Evolutionary conservation across 1,284 basidiomycete genomes (phyloP), one percentile per base, ranked within the genome.

Genomic region (Cutaneotrichosporon cavernicola): DNA sequence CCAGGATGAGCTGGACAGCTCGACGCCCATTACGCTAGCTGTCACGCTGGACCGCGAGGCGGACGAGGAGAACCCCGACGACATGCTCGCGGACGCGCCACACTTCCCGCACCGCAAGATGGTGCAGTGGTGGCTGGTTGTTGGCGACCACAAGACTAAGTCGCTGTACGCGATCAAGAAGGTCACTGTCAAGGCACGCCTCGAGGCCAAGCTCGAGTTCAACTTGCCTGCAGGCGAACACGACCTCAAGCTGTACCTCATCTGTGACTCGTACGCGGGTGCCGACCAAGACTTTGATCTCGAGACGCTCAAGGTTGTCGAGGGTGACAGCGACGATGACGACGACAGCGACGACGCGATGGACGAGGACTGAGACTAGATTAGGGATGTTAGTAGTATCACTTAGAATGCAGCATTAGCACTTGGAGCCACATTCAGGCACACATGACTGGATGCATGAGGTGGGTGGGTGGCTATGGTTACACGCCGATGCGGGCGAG

Each of bases 41-140:
- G 90, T 98, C 52, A 82, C 85, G 0, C 87, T 99, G 9, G 86
- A 89, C 50, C 87, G 90, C 47, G 94, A 97, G 64, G 87, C 86
- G 2, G 92, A 95, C 67, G 90, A 90, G 64, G 87, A 88, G 5
- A 84, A 85, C n/a, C 83, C 81, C 14, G 84, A 85, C 58, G 89
- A 90, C 69, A 89, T 92, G 77, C 84, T 84, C 8, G 95, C 95
- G 21, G 85, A 97, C 30, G 93, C 93, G 0, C 92, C 94, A 0
- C 93, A 90, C 83, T 99, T 91, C 83, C 95, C 96, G 0, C 82
- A 82, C 62, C 89, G 89, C 78, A 98, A 98, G 84, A 87, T 95
- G 80, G 88, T 91, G 62, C 93, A 94, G 74, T 99, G 95, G 94
- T 99, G 95, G 95, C 84, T 98, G 34, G 93, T 98, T 46, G 86